Evolutionary conservation across 805 yeast genomes (phyloP), one percentile per base, ranked within the genome.

Genomic region (Metschnikowia reukaufii): DNA sequence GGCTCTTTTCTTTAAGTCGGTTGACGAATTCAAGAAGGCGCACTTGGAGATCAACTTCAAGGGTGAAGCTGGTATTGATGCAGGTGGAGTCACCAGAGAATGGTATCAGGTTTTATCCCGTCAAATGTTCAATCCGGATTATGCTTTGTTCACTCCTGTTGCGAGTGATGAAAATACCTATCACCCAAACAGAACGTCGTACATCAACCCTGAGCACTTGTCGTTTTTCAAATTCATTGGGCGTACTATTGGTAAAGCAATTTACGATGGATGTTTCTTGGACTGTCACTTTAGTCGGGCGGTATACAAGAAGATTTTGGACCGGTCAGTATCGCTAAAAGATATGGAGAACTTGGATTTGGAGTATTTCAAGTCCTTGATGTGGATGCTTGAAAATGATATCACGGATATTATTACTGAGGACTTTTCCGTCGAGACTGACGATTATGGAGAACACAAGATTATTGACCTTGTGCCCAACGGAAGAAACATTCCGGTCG

Each of bases 381-480:
- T 84, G 60, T 94, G 99, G 99, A 94, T 94, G 87, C 70, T 94
- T 45, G 96, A 92, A 58, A 94, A 94, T 67, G 97, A 94, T 66
- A 92, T 94, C 44, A 92, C 98, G 0, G 98, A 91, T 65, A 84
- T 94, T 32, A 88, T 94, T 47, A 90, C 89, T 18, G 99, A 94
- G 64, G 92, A 95, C 6, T 94, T 94, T 63, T 85, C 96, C 9
- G 88, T 94, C 18, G 97, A 90, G 56, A 80, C 94, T 1, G 96
- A 90, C 61, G 97, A 90, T 59, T 92, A 86, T 60, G 98, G 97
- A 46, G 96, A 86, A 59, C 90, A 83, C 58, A 87, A 86, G 61
- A 71, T 81, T 10, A 80, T 91, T 53, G 98, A 94, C 59, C 76
- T 94, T 62, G 79, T 84, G 49, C 89, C 90, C 4, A 70, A 83